These are phyloP conservation scores for Candida maris DNA, from an alignment of 805 yeast genomes.

Conservation along the genomic window DNA sequence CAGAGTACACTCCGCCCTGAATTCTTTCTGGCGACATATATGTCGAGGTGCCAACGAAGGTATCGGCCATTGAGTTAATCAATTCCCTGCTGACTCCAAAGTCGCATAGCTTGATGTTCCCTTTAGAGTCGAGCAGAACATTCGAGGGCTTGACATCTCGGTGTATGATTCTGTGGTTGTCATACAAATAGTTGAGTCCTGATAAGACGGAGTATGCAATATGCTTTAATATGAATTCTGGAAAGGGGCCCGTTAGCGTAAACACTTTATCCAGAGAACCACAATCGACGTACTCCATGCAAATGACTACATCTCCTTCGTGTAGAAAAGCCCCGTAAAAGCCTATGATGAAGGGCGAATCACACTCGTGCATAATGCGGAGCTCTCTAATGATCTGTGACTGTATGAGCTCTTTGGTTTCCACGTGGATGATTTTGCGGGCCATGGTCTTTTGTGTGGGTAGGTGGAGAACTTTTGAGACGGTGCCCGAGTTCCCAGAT, in stretches of 20 bases:
- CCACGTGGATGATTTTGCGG: conserved; percentile 80
- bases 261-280: conserved; percentile 84
- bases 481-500: conserved; percentile 92
- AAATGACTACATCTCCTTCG: conserved; percentile 73
- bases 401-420: conserved; percentile 71
- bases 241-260: conserved; percentile 56
- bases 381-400: conserved; percentile 86
- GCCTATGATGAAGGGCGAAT: conserved; percentile 75
- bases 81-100: conserved; percentile 94
- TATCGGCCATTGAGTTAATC: conserved; percentile 91
- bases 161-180: conserved; percentile 84
- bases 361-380: conserved; percentile 87
- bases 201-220: conserved; percentile 72
- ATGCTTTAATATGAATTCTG: conserved; percentile 66
- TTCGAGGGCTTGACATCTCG: conserved; percentile 96
- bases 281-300: conserved; percentile 96
- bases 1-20: conserved; percentile 88
- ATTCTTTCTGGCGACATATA: conserved; percentile 98
- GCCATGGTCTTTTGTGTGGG: conserved; percentile 91
- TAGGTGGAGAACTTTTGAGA: conserved; percentile 79
- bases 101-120: conserved; percentile 89
- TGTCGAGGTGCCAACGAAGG: conserved; percentile 96
- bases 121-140: conserved; percentile 80
- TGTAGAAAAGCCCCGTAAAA: conserved; percentile 87
- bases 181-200: conserved; percentile 79